Base-by-base conservation (phyloP, 1,139 yeast species). In the Nakaseomyces kungkrabaensis region DNA sequence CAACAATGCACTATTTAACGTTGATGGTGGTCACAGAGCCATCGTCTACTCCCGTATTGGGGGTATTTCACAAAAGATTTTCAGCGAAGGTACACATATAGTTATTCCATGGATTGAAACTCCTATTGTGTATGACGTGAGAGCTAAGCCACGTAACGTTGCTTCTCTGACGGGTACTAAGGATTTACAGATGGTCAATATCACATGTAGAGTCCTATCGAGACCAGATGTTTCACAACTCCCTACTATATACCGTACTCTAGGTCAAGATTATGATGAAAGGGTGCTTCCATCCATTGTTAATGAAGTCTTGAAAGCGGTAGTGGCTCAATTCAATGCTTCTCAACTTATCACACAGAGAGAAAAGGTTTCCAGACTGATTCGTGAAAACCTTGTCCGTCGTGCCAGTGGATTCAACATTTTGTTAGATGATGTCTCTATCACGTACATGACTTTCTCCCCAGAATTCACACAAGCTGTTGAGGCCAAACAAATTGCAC, bases 11-110 rank as follows among this genome's bases (percentile, higher is more conserved):
- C 76, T 90, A 51, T 90, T 88, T 73, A 90, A 89, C 52, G 98
- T 92, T 52, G 97, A 92, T 68, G 99, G 99, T 79, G 99, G 99
- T 70, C 97, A 92, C 70, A 78, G 99, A 67, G 99, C 97, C 31
- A 89, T 92, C 62, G 78, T 92, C 42, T 92, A 92, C 69, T 88
- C 95, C 36, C 82, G 99, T 66, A 52, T 89, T 44, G 78, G 81
- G 48, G 99, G 99, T 67, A 82, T 92, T 48, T 87, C 82, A 64
- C 81, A 90, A n/a, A 76, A 75, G 54, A 88, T 92, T 56, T 88
- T 83, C 67, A 81, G 80, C 46, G 99, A 92, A 74, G 99, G 99
- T 59, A 92, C 98, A 3, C 99, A 92, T 69, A 76, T 92, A 58
- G 82, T 89, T 50, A 71, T 92, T 56, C 99, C 99, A 42, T 90